Conservation (phyloP, 441 rosid genomes). For the Francoa sonchifolia region DNA sequence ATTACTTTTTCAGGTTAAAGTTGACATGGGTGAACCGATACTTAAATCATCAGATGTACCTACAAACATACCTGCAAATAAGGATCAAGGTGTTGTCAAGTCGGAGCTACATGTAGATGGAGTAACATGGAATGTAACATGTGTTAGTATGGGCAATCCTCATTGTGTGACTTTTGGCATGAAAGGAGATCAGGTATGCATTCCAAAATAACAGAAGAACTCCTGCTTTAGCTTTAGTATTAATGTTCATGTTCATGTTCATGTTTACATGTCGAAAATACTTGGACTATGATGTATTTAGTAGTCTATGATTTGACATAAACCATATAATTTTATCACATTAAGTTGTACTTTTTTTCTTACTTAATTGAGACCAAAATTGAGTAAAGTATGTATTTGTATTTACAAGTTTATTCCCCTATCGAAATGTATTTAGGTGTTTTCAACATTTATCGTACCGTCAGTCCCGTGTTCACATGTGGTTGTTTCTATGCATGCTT, state of each 20-base stretch:
- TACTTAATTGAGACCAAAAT: too few species aligned
- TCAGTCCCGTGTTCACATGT: too few species aligned
- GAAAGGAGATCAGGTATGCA: conserved; percentile 48
- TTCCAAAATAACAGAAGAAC: conserved; percentile 1
- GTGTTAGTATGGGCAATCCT: conserved; percentile 98
- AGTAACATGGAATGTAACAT: conserved; percentile 70
- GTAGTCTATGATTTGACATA: not conserved
- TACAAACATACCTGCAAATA: conserved; percentile 51
- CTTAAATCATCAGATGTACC: conserved; percentile 76
- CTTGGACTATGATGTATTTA: not conserved
- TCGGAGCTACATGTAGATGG: conserved; percentile 65
- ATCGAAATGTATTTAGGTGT: too few species aligned
- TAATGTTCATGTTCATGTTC: not conserved
- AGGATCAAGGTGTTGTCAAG: conserved; percentile 61
- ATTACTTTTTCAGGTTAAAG: conserved; percentile 47
- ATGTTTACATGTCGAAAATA: not conserved
- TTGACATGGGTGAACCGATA: conserved; percentile 89
- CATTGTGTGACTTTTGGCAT: conserved; percentile 77
- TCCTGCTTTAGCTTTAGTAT: not conserved
- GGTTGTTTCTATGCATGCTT: too few species aligned
- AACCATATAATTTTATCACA: not conserved
- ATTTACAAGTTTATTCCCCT: too few species aligned
- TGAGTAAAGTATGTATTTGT: too few species aligned
- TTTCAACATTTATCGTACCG: too few species aligned
- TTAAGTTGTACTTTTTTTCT: too few species aligned